Evolutionary conservation across 441 rosid species (phyloP).

Genomic region (Arabidopsis hybrid): DNA sequence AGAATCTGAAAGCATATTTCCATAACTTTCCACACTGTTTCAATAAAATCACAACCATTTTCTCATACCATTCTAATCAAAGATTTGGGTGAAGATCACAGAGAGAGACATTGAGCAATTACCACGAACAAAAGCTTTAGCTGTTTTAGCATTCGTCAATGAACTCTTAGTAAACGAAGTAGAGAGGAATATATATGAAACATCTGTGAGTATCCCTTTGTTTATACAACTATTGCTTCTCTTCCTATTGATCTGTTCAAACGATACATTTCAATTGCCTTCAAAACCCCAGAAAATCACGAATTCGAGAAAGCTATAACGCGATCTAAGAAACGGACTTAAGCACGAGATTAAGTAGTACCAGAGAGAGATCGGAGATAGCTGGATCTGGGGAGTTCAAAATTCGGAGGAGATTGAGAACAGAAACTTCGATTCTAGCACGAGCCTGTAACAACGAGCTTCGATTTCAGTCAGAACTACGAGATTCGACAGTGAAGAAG

Average conservation of each 20-base stretch:
- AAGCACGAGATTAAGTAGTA: neutral
- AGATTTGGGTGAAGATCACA: neutral
- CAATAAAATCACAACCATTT: conserved; percentile 20
- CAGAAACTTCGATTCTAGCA: too few species aligned
- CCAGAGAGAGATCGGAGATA: too few species aligned
- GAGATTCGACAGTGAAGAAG: conserved; percentile 2
- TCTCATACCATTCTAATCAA: conserved; percentile 43
- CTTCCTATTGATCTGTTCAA: conserved; percentile 60
- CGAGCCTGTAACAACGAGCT: too few species aligned
- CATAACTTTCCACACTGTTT: conserved; percentile 92
- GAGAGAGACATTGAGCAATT: neutral
- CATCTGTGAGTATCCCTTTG: conserved; percentile 69
- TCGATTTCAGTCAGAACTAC: neutral
- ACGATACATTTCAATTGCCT: too few species aligned
- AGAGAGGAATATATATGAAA: conserved; percentile 77
- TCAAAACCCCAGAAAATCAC: too few species aligned
- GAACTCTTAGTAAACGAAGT: conserved; percentile 66
- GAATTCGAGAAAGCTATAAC: conserved; percentile 42
- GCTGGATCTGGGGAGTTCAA: too few species aligned
- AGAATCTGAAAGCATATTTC: conserved; percentile 80
- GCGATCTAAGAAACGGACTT: too few species aligned
- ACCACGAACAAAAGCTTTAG: conserved; percentile 88
- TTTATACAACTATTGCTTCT: conserved; percentile 72
- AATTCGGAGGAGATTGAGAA: too few species aligned
- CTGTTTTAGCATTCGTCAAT: conserved; percentile 66